Percentiles rank a stretch among this genome's conserved stretches.
Evolutionary conservation across 2,329 filamentous ascomycete genomes (phyloP).

Genomic region (Aspergillus jensenii): DNA sequence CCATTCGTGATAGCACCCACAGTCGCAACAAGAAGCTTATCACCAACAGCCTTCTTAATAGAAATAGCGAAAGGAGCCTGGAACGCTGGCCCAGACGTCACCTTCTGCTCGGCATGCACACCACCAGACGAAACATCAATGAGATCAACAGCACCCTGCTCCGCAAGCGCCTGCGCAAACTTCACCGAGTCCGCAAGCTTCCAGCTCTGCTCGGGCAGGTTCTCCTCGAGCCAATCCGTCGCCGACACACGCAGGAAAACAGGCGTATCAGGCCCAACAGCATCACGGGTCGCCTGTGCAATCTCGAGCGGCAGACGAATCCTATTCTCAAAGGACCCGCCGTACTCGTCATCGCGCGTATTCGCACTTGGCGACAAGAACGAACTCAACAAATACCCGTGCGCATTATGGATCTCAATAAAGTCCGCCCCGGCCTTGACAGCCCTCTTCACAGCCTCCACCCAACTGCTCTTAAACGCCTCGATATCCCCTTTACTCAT

Average conservation of each 20-base stretch:
- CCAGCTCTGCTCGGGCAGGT: slow-evolving; percentile 62
- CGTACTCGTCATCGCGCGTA: slow-evolving; percentile 59
- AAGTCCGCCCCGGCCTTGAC: slow-evolving; percentile 72
- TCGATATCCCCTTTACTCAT: slow-evolving; percentile 70
- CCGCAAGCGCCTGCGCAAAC: slow-evolving; percentile 42
- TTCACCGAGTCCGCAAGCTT: slow-evolving; percentile 62
- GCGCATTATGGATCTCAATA: slow-evolving; percentile 77
- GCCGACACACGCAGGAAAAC: slow-evolving; percentile 73
- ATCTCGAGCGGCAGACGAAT: slow-evolving; percentile 67
- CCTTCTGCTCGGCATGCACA: slow-evolving; percentile 51
- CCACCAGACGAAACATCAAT: slow-evolving; percentile 48
- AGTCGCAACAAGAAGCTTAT: slow-evolving; percentile 66
- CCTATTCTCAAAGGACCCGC: slow-evolving; percentile 61
- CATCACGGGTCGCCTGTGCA: slow-evolving; percentile 60
- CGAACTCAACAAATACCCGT: slow-evolving; percentile 71
- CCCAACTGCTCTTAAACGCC: slow-evolving; percentile 62
- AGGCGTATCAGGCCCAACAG: slow-evolving; percentile 67
- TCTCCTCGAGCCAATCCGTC: slow-evolving; percentile 71
- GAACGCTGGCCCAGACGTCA: slow-evolving; percentile 60
- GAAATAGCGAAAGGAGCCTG: slow-evolving; percentile 71
- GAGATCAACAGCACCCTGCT: slow-evolving; percentile 44
- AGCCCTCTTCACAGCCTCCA: slow-evolving; percentile 58
- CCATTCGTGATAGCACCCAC: slow-evolving; percentile 74
- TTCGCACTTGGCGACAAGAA: slow-evolving; percentile 73
- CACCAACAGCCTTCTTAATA: slow-evolving; percentile 73